phyloP scores from a whole-genome alignment of 805 yeast species.

The fission yeast (Schizosaccharomyces pombe) region ASM294v3 CU329670.1:889501-890000 shows the following conservation, averaged over 20 bases:
- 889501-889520: conserved; percentile 59
- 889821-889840: conserved; percentile 55
- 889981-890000: conserved; percentile 30
- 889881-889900: conserved; percentile 63
- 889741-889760: conserved; percentile 19
- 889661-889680: conserved; percentile 20
- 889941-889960: conserved; percentile 39
- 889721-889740: conserved; percentile 57
- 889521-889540: conserved; percentile 71
- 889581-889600: conserved; percentile 39
- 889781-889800: conserved; percentile 50
- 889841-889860: conserved; percentile 69
- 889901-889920: conserved; percentile 30
- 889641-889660: conserved; percentile 40
- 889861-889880: conserved; percentile 43
- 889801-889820: conserved; percentile 39
- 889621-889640: conserved; percentile 33
- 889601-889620: conserved; percentile 39
- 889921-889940: conserved; percentile 27
- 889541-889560: conserved; percentile 74
- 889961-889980: conserved; percentile 55
- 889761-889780: conserved; percentile 32
- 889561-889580: conserved; percentile 64
- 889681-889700: conserved; percentile 38
- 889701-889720: conserved; percentile 41